These are phyloP conservation scores for Pseudognaphalium luteoalbum DNA, from an alignment of 129 eudicot species.

Conservation along the genomic window DNA sequence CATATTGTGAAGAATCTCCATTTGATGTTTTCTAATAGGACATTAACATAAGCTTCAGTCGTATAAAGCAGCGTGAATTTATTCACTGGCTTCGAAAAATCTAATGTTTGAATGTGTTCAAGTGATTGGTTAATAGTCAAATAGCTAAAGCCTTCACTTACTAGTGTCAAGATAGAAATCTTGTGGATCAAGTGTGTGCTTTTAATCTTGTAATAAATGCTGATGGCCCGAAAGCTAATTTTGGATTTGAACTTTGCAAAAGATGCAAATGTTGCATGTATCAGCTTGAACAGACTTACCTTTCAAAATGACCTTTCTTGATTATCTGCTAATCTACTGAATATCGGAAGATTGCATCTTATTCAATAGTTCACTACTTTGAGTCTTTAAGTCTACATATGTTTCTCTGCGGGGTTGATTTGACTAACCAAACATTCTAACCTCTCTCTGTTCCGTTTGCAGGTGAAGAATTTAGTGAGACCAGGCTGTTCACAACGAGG, in stretches of 20 bases:
- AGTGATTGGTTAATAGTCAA: background rate
- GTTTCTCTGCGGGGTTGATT: background rate
- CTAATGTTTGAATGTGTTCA: background rate
- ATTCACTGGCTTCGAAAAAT: background rate
- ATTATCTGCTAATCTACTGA: background rate
- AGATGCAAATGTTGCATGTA: background rate
- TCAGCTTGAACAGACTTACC: background rate
- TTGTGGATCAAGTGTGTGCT: background rate
- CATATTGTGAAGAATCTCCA: background rate
- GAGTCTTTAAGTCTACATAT: background rate
- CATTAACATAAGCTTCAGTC: background rate
- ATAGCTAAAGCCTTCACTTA: background rate
- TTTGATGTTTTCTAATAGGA: background rate
- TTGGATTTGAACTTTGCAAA: background rate
- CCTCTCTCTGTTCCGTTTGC: constrained; percentile 8
- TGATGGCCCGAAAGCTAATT: background rate
- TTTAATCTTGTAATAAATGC: too few species aligned
- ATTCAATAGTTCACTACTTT: background rate
- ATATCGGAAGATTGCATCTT: background rate
- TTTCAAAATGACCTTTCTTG: background rate
- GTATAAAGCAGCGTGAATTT: background rate
- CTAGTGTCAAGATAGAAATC: background rate
- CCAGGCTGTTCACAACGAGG: constrained; percentile 59
- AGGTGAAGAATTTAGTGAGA: constrained; percentile 49
- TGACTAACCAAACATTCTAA: background rate